These are phyloP conservation scores for Sapria himalayana DNA, from an alignment of 345 rosid species.

Conservation along the genomic window DNA sequence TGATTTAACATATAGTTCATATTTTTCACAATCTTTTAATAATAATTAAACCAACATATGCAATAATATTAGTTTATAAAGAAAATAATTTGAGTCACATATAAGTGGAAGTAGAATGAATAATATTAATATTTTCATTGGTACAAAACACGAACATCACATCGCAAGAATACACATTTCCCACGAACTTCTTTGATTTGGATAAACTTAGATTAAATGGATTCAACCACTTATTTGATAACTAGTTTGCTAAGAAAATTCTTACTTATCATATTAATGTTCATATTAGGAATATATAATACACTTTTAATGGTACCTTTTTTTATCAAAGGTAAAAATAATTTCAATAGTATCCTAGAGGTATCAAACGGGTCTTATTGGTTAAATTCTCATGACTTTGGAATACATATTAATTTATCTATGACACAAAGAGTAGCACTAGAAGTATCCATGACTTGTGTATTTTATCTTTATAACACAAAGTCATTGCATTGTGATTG, in stretches of 20 bases:
- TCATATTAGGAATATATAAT: background rate
- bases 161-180: background rate
- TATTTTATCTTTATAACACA: too few species aligned
- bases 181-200: background rate
- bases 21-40: background rate
- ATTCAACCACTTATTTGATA: background rate
- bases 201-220: background rate
- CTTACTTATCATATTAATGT: background rate
- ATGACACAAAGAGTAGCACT: too few species aligned
- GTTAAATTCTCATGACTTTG: too few species aligned
- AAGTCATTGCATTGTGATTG: too few species aligned
- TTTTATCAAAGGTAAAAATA: background rate
- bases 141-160: background rate
- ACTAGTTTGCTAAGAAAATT: background rate
- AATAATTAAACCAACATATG: background rate
- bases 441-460: too few species aligned
- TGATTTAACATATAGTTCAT: conserved; percentile 1
- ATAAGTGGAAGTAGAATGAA: background rate
- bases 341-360: background rate
- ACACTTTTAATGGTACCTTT: background rate
- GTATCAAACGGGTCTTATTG: too few species aligned
- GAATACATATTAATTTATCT: too few species aligned
- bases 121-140: too few species aligned
- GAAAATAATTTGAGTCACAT: background rate
- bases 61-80: conserved; percentile 3